These are phyloP conservation scores for Termitomyces bulborhizus DNA, from an alignment of 768 basidiomycete genomes.

Conservation along the genomic window DNA sequence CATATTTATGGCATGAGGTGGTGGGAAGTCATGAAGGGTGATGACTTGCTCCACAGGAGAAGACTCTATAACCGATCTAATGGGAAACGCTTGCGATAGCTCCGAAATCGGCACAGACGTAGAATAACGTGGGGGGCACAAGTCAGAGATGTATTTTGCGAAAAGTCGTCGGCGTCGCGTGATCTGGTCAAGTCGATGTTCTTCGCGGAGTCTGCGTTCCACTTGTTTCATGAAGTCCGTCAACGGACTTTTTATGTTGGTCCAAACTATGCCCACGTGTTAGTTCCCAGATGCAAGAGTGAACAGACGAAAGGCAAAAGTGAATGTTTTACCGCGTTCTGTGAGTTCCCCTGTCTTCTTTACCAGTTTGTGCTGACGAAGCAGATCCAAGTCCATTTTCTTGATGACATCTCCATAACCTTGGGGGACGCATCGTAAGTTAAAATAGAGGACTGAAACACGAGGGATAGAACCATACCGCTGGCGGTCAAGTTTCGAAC, in stretches of 20 bases:
- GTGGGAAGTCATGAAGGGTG: constrained; percentile 12
- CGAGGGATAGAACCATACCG: constrained; percentile 3
- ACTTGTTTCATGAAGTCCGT: constrained; percentile 29
- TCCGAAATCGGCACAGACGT: constrained; percentile 14
- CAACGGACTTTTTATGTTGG: constrained; percentile 27
- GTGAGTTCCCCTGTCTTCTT: constrained; percentile 32
- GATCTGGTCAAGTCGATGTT: constrained; percentile 12
- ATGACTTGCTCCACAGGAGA: constrained; percentile 11
- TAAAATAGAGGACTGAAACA: not conserved
- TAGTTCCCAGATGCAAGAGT: not conserved
- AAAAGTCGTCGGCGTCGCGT: constrained; percentile 15
- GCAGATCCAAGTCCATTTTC: constrained; percentile 14
- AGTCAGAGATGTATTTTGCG: constrained; percentile 12
- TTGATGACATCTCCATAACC: constrained; percentile 33
- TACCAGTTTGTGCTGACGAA: constrained; percentile 26
- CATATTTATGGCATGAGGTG: constrained; percentile 6
- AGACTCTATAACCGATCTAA: constrained; percentile 16
- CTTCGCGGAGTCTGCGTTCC: constrained; percentile 14
- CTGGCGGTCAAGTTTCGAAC: constrained; percentile 11
- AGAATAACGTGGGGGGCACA: constrained; percentile 5
- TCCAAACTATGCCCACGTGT: constrained; percentile 24
- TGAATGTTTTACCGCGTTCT: constrained; percentile 25
- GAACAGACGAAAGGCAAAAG: not conserved
- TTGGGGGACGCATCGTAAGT: constrained; percentile 14
- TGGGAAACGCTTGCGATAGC: constrained; percentile 12